Conservation (phyloP, 495 filamentous ascomycete species). For the Hypoxylon fuscum region DNA sequence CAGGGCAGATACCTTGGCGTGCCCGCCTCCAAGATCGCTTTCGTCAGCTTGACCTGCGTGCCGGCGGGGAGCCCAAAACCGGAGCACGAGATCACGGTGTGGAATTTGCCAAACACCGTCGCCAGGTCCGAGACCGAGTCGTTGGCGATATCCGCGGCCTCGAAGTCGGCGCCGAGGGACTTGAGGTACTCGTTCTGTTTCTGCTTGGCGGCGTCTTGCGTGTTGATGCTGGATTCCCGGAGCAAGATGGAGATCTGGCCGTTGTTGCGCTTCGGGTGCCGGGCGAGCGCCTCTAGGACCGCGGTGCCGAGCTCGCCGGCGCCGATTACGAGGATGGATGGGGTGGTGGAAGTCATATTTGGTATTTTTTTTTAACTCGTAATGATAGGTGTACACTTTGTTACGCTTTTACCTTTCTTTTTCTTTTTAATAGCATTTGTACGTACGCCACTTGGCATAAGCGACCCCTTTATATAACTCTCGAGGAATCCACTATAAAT, state of each 20-base stretch:
- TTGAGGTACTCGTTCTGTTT: conserved; percentile 39
- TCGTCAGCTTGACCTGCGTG: conserved; percentile 59
- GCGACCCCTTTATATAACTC: conserved; percentile 2
- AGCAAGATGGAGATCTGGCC: conserved; percentile 58
- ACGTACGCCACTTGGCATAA: too few relatives aligned
- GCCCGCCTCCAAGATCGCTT: conserved; percentile 59
- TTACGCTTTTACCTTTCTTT: background rate
- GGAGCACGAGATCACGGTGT: conserved; percentile 63
- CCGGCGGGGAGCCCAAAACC: conserved; percentile 63
- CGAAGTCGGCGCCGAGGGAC: conserved; percentile 49
- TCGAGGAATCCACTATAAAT: background rate
- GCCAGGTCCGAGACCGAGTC: conserved; percentile 51
- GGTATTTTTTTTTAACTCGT: too few relatives aligned
- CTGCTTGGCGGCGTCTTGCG: conserved; percentile 43
- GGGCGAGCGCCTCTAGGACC: conserved; percentile 58
- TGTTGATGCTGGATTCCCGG: conserved; percentile 54
- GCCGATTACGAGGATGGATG: conserved; percentile 65
- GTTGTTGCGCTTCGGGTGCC: conserved; percentile 46
- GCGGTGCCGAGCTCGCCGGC: conserved; percentile 68
- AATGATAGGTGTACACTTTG: too few relatives aligned
- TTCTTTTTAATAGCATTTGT: too few relatives aligned
- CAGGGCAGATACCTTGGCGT: conserved; percentile 64
- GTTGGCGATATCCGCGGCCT: conserved; percentile 58
- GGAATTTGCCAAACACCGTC: conserved; percentile 54
- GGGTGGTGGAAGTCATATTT: background rate